Conservation (phyloP, 441 rosid species). For the Biscutella laevigata region DNA sequence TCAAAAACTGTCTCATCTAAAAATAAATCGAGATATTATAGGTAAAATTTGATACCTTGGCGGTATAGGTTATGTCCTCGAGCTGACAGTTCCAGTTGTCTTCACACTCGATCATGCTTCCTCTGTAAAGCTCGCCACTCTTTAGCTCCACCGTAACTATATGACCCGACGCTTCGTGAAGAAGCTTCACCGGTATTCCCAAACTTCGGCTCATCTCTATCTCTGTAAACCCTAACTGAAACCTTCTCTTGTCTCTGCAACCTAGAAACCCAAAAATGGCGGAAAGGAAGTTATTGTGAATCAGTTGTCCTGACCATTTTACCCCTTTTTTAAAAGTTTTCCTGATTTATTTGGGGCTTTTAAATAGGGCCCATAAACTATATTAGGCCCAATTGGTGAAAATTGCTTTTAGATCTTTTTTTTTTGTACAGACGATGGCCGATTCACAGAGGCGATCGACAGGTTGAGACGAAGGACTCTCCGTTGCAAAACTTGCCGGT, state of each 20-base stretch:
- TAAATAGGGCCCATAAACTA: not conserved
- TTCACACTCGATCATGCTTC: conserved; percentile 95
- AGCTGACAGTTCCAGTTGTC: conserved; percentile 99
- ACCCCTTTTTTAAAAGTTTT: not conserved
- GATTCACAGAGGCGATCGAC: no score
- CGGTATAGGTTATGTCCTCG: conserved; percentile 83
- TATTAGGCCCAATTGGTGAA: not conserved
- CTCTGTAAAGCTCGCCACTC: conserved; percentile 94
- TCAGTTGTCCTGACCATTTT: not conserved
- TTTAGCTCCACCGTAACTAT: conserved; percentile 93
- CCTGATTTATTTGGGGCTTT: not conserved
- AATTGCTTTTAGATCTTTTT: not conserved
- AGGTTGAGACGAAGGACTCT: not conserved
- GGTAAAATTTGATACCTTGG: conserved; percentile 39
- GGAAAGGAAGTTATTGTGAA: conserved; percentile 10
- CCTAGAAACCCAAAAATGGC: conserved; percentile 11
- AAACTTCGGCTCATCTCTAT: conserved; percentile 80
- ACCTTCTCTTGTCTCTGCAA: conserved; percentile 7
- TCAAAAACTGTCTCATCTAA: not conserved
- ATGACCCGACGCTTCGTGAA: conserved; percentile 94
- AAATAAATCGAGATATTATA: not conserved
- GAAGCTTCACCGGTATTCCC: conserved; percentile 94
- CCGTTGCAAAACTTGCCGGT: conserved; percentile 13
- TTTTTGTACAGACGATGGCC: conserved; percentile 1
- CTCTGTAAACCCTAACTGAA: conserved; percentile 39